Percentiles rank a stretch among this genome's conserved stretches.
Conservation (phyloP, 1,284 basidiomycete species). For the Pholiota adiposa region DNA sequence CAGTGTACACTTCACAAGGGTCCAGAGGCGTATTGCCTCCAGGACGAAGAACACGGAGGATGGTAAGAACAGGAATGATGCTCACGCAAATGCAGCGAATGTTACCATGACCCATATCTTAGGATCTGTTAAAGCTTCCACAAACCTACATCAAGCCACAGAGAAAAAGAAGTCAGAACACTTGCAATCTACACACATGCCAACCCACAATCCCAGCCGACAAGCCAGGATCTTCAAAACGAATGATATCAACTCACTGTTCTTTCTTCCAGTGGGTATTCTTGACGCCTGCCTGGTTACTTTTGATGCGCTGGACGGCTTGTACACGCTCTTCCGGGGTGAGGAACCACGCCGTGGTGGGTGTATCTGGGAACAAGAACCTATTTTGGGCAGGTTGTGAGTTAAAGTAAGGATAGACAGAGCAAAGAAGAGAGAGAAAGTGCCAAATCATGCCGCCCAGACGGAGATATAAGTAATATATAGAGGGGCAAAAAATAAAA, state of each 20-base stretch:
- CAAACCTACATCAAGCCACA: constrained; percentile 55
- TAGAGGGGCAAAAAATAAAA: neutral
- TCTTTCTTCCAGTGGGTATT: constrained; percentile 81
- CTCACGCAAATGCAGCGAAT: constrained; percentile 46
- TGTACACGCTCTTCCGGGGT: constrained; percentile 67
- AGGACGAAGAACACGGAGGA: neutral
- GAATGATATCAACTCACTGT: constrained; percentile 51
- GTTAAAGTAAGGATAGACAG: neutral
- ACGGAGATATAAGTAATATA: neutral
- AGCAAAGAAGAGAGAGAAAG: neutral
- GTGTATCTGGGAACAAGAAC: constrained; percentile 79
- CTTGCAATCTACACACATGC: neutral
- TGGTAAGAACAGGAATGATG: neutral
- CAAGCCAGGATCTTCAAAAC: constrained; percentile 10
- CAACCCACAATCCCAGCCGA: neutral
- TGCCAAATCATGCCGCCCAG: neutral
- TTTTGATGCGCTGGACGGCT: constrained; percentile 68
- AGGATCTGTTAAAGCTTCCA: constrained; percentile 71
- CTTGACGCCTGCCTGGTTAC: constrained; percentile 76
- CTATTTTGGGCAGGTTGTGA: constrained; percentile 30
- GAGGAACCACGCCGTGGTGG: constrained; percentile 72
- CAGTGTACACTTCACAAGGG: neutral
- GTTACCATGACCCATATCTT: constrained; percentile 76
- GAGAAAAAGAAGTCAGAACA: neutral
- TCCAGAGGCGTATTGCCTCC: neutral